Base-by-base conservation (phyloP, 495 filamentous ascomycete genomes). In the Podospora appendiculata region DNA sequence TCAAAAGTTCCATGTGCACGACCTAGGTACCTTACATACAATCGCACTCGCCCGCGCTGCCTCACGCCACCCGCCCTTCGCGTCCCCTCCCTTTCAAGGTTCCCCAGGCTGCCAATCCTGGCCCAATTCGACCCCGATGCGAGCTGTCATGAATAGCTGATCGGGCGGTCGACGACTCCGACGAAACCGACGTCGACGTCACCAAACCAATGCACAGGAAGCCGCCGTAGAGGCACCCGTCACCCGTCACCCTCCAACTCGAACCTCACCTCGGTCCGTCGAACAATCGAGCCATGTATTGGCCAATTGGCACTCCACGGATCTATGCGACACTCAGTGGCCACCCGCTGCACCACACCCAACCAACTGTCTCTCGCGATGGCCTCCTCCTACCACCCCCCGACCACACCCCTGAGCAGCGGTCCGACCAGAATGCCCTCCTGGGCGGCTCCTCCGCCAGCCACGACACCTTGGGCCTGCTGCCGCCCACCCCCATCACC, bases 271-370 rank as follows among this genome's bases (percentile, higher is more conserved):
- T 25, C 47, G 49, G 63, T 60, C 79, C 78, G n/a, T n/a, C n/a
- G n/a, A n/a, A n/a, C n/a, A n/a, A n/a, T n/a, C n/a, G 96, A 96
- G 92, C 79, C 78, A 96, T 96, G 91, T 96, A 96, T 79, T 96
- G 92, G 92, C 92, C 92, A 60, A 78, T 93, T 72, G 90, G 89
- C 68, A 88, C 90, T 55, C 90, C 91, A 54, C 79, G 84, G 70
- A 86, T 95, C 63, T 94, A 92, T 79, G 86, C 87, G 67, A 85
- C 85, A 51, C 74, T 62, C 68, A 78, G 62, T 85, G 79, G 70
- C 74, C 78, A 58, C 75, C 77, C 45, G 61, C 67, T 59, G 69
- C 55, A 10, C 59, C 5, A 45, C 41, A 19, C 12, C 10, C 17
- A 32, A 48, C 52, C 62, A 62, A 6, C 48, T 46, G 52, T 72